Evolutionary conservation across 2,329 filamentous ascomycete species (phyloP), one percentile per base, ranked within the genome.

Genomic region (Alternaria viburni): DNA sequence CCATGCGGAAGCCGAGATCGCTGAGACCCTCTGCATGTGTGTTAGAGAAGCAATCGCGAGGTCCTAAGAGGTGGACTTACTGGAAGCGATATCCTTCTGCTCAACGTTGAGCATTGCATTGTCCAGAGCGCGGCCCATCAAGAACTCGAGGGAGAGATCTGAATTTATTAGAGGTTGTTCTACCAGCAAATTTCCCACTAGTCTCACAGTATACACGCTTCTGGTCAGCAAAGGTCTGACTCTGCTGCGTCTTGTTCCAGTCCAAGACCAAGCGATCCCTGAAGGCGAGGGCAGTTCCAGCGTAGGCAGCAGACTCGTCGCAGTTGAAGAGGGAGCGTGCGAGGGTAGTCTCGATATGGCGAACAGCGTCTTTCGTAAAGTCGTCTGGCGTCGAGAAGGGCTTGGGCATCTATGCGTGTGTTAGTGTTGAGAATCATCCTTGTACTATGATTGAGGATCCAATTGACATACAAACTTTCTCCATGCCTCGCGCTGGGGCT

Each of bases 21-120:
- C 84, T 78, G 50, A 99, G 87, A 70, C 96, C 96, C 74, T 92
- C 93, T 96, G 67, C 7, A 55, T 46, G 13, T 19, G n/a, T 43
- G 52, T 73, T 55, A 77, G 68, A 28, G 7, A 9, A 44, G 28
- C n/a, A 32, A 66, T 58, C 54, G 43, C 44, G 12, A 12, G 30
- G n/a, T 19, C 21, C 19, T 7, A 21, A 43, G 8, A 23, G 28
- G 9, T 23, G 56, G 19, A 70, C 87, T 71, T 81, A 96, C 93
- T 87, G 81, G 89, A 90, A 56, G 96, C 95, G 64, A 90, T 84
- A 73, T 93, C 88, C 82, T 98, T 99, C 79, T 93, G 86, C 23
- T 92, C 92, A 59, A 97, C 89, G 80, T 99, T 99, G 69, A 99
- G 87, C 93, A 99, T 97, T 67, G 96, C 95, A 88, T 99, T 99